These are phyloP conservation scores for Hippophae tibetana DNA, from an alignment of 306 rosid genomes.

Conservation along the genomic window DNA sequence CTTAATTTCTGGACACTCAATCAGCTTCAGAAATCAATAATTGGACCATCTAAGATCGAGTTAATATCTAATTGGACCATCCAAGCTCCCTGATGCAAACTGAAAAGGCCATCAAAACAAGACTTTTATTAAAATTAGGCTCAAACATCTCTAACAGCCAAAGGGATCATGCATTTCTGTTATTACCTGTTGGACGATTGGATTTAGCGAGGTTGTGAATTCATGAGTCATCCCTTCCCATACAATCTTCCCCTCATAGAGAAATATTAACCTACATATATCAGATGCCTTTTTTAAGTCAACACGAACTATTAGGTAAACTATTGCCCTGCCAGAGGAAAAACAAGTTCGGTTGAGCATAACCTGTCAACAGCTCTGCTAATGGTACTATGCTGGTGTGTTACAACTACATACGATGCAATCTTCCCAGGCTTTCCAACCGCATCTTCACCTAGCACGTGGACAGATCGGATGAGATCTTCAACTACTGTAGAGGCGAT, in stretches of 20 bases:
- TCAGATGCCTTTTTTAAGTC: slow-evolving; percentile 12
- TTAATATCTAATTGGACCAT: slow-evolving; percentile 91
- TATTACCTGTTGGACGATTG: slow-evolving; percentile 84
- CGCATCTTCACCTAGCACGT: slow-evolving; percentile 66
- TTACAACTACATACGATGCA: slow-evolving; percentile 84
- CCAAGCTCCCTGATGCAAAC: slow-evolving; percentile 96
- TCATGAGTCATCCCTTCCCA: slow-evolving; percentile 98
- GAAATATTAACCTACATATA: slow-evolving; percentile 65
- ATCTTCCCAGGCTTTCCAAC: slow-evolving; percentile 68
- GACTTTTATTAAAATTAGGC: background rate
- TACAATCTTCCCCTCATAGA: slow-evolving; percentile 79
- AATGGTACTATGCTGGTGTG: slow-evolving; percentile 98
- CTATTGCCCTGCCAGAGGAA: background rate
- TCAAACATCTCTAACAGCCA: too few relatives aligned
- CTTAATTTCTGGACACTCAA: slow-evolving; percentile 15
- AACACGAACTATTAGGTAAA: slow-evolving; percentile 1
- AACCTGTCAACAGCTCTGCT: slow-evolving; percentile 92
- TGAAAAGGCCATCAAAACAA: slow-evolving; percentile 27
- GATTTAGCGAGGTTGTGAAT: slow-evolving; percentile 70
- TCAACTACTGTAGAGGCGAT: slow-evolving; percentile 31
- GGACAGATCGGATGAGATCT: slow-evolving; percentile 95
- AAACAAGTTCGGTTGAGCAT: slow-evolving; percentile 3
- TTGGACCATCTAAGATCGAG: slow-evolving; percentile 3
- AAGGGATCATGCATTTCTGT: too few relatives aligned
- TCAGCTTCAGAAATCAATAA: slow-evolving; percentile 10